phyloP scores from a whole-genome alignment of 2,329 filamentous ascomycete genomes.

The Stagonosporopsis rhizophila region DNA sequence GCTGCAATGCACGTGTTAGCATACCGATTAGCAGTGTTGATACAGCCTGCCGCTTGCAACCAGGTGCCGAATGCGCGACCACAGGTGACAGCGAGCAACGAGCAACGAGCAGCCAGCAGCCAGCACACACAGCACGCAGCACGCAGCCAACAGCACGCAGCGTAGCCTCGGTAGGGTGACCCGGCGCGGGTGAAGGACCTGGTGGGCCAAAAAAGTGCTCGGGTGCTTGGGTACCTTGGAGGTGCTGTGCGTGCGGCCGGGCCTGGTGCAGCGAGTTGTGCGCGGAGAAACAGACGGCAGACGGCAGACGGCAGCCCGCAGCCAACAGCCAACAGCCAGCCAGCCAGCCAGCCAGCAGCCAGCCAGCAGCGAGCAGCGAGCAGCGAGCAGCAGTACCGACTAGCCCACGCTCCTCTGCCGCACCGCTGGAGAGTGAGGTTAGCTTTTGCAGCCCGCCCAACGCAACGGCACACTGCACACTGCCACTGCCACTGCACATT shows the following conservation, averaged over 20 bases:
- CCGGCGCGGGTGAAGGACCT: no score
- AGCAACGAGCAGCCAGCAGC: no score
- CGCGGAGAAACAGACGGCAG: not conserved
- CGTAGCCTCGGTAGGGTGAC: no score
- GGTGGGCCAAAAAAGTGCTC: not conserved
- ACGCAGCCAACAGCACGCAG: not conserved
- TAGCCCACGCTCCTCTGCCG: not conserved
- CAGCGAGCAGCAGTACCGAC: not conserved
- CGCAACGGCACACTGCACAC: not conserved
- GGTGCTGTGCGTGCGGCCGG: no score
- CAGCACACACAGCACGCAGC: no score
- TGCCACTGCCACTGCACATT: slow-evolving; percentile 2
- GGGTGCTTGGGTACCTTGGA: no score
- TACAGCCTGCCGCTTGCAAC: no score
- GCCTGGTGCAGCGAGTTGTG: slow-evolving; percentile 2
- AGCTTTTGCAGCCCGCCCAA: slow-evolving; percentile 17
- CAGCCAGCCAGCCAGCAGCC: no score
- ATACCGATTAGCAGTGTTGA: no score
- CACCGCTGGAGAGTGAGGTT: slow-evolving; percentile 19
- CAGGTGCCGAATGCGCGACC: no score
- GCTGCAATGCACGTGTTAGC: slow-evolving; percentile 14
- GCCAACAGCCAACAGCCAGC: not conserved
- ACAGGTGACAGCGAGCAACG: no score
- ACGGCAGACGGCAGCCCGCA: not conserved
- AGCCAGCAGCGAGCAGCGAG: no score